Conservation (phyloP, 352 stramenopile genomes). For the Phytophthora capsici region DNA sequence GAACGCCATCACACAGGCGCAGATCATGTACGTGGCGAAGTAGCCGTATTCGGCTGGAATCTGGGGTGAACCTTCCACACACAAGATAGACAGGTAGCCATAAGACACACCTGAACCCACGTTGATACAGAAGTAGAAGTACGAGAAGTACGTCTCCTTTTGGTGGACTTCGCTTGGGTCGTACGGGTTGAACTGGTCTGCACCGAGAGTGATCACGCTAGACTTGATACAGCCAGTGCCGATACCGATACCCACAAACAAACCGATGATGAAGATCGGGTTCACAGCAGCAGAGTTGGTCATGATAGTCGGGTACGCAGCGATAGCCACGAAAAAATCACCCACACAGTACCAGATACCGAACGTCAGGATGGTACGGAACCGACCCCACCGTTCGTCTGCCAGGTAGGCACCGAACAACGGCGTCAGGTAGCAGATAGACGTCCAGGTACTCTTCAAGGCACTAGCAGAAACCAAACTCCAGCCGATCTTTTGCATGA, state of each 20-base stretch:
- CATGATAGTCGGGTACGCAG: conserved; percentile 59
- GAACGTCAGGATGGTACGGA: conserved; percentile 66
- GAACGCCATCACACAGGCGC: conserved; percentile 48
- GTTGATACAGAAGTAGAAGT: conserved; percentile 78
- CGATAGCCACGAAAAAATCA: conserved; percentile 66
- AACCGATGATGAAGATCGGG: conserved; percentile 61
- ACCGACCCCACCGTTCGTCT: conserved; percentile 68
- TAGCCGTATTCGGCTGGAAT: conserved; percentile 84
- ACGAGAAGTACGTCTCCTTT: conserved; percentile 34
- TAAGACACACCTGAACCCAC: conserved; percentile 47
- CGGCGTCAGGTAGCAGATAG: conserved; percentile 66
- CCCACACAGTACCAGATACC: conserved; percentile 69
- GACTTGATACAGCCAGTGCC: conserved; percentile 61
- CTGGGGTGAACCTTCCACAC: conserved; percentile 7
- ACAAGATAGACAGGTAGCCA: no score
- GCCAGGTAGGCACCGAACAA: conserved; percentile 69
- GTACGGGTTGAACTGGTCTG: conserved; percentile 64
- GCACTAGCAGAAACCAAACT: conserved; percentile 57
- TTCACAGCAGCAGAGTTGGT: conserved; percentile 38
- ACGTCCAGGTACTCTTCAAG: conserved; percentile 57
- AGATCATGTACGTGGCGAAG: conserved; percentile 76
- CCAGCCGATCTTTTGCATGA: conserved; percentile 75
- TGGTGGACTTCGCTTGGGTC: conserved; percentile 46
- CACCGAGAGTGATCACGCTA: conserved; percentile 70
- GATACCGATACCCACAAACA: conserved; percentile 59